A percentile compares a stretch with the other conserved stretches of the same genome.
Evolutionary conservation across 108 stramenopile species (phyloP).

Genomic region (Pseudonitzschia delicatissima): DNA sequence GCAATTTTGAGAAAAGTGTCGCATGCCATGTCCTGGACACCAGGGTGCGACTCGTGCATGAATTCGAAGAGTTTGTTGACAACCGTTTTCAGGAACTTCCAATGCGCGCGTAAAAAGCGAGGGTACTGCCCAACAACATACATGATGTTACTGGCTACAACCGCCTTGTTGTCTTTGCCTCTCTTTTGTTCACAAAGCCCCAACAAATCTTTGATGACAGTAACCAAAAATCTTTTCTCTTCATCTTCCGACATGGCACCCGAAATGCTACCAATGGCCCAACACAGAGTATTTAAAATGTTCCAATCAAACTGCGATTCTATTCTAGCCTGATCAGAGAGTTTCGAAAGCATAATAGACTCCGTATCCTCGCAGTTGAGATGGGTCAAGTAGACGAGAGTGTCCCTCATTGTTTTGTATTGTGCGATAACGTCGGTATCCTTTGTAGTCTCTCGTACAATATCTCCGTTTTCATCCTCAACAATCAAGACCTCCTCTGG

Average conservation of each 20-base stretch:
- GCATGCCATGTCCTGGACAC: slow-evolving; percentile 99
- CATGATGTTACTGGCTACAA: slow-evolving; percentile 99
- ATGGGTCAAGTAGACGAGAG: slow-evolving; percentile 97
- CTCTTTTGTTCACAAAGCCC: slow-evolving; percentile 94
- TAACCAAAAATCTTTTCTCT: slow-evolving; percentile 98
- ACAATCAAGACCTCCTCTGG: slow-evolving; percentile 99
- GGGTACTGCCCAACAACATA: slow-evolving; percentile 99
- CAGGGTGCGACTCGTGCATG: slow-evolving; percentile 99
- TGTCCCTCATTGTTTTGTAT: slow-evolving; percentile 99
- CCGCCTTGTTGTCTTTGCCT: slow-evolving; percentile 99
- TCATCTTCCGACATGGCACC: slow-evolving; percentile 99
- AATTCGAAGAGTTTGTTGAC: slow-evolving; percentile 99
- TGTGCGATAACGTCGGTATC: slow-evolving; percentile 99
- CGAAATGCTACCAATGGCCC: slow-evolving; percentile 98
- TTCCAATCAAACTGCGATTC: slow-evolving; percentile 65
- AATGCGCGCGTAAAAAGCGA: slow-evolving; percentile 97
- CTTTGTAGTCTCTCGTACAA: slow-evolving; percentile 94
- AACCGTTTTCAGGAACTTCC: slow-evolving; percentile 99
- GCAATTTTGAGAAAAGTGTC: slow-evolving; percentile 99
- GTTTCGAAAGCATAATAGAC: slow-evolving; percentile 95
- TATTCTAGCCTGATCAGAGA: slow-evolving; percentile 83
- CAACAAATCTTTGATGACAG: slow-evolving; percentile 97
- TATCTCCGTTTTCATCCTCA: slow-evolving; percentile 98
- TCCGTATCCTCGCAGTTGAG: slow-evolving; percentile 98
- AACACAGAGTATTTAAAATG: slow-evolving; percentile 98